Conservation (phyloP, 495 filamentous ascomycete species). For the Aspergillus indologenus region DNA sequence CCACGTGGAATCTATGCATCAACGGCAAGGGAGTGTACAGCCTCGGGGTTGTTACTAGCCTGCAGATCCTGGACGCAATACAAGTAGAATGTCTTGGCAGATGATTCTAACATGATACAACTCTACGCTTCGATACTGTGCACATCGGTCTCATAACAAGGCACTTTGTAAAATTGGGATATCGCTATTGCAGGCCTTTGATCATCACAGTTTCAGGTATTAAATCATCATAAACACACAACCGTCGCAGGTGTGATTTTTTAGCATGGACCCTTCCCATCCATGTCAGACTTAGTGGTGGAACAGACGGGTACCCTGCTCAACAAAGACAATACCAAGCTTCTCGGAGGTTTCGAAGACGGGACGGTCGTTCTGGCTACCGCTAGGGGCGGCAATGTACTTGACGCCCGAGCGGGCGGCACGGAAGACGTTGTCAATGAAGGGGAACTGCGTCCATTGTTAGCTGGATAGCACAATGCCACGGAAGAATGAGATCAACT, state of each 20-base stretch:
- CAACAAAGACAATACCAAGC: slow-evolving; percentile 85
- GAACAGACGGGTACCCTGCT: slow-evolving; percentile 85
- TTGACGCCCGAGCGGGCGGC: slow-evolving; percentile 84
- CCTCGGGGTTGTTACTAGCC: no score
- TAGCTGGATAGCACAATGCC: slow-evolving; percentile 9
- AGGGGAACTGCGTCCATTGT: slow-evolving; percentile 69
- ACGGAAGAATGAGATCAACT: slow-evolving; percentile 31
- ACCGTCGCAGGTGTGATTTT: slow-evolving; percentile 9
- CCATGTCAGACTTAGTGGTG: slow-evolving; percentile 61
- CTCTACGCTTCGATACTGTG: background rate
- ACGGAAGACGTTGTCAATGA: slow-evolving; percentile 95
- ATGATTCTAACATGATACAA: background rate
- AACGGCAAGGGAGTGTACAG: background rate
- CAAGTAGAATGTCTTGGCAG: no score
- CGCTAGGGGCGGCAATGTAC: slow-evolving; percentile 89
- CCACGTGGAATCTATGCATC: background rate
- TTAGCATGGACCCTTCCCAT: slow-evolving; percentile 3
- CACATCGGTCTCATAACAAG: background rate
- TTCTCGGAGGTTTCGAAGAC: slow-evolving; percentile 93
- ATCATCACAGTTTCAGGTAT: slow-evolving; percentile 15
- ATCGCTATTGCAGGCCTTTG: slow-evolving; percentile 8
- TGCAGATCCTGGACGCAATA: no score
- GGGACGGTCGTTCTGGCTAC: slow-evolving; percentile 86
- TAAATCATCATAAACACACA: slow-evolving; percentile 12
- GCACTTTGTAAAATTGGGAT: slow-evolving; percentile 6